A percentile compares a stretch with the other conserved stretches of the same genome.
These are phyloP conservation scores for Debaryomyces sp. DNA, from an alignment of 1,139 yeast species.

Conservation along the genomic window DNA sequence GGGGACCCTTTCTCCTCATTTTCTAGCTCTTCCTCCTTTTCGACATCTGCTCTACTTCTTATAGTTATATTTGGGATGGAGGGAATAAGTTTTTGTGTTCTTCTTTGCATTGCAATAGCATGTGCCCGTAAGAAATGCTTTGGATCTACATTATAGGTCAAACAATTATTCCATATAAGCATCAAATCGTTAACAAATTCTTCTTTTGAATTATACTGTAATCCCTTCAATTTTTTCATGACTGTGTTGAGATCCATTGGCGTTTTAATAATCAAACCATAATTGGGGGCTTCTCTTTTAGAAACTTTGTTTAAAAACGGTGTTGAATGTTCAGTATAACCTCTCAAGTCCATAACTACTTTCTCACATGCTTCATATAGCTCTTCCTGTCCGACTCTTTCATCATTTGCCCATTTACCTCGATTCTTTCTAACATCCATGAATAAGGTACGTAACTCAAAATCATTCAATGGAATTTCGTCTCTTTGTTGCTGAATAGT, in stretches of 20 bases:
- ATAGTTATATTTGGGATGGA: constrained; percentile 86
- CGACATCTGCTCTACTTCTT: constrained; percentile 82
- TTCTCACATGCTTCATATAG: constrained; percentile 96
- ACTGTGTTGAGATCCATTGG: constrained; percentile 98
- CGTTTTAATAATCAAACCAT: constrained; percentile 81
- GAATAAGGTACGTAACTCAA: constrained; percentile 80
- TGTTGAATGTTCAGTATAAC: constrained; percentile 94
- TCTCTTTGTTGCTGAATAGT: constrained; percentile 82
- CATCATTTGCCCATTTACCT: constrained; percentile 97
- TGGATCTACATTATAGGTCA: constrained; percentile 93
- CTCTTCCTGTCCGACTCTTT: constrained; percentile 94
- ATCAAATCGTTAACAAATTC: constrained; percentile 92
- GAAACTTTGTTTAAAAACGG: constrained; percentile 94
- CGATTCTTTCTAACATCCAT: constrained; percentile 93
- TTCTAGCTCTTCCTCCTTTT: constrained; percentile 63
- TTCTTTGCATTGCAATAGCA: constrained; percentile 95
- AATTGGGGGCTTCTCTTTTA: constrained; percentile 96
- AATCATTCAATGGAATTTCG: constrained; percentile 73
- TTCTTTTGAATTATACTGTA: constrained; percentile 79
- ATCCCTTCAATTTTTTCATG: constrained; percentile 79
- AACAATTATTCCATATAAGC: constrained; percentile 94
- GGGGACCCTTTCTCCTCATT: constrained; percentile 35
- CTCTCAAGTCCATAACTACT: constrained; percentile 85
- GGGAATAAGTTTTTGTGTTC: constrained; percentile 73
- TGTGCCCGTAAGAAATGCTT: constrained; percentile 88